Conservation (phyloP, 306 rosid genomes). For the Morella rubra region DNA sequence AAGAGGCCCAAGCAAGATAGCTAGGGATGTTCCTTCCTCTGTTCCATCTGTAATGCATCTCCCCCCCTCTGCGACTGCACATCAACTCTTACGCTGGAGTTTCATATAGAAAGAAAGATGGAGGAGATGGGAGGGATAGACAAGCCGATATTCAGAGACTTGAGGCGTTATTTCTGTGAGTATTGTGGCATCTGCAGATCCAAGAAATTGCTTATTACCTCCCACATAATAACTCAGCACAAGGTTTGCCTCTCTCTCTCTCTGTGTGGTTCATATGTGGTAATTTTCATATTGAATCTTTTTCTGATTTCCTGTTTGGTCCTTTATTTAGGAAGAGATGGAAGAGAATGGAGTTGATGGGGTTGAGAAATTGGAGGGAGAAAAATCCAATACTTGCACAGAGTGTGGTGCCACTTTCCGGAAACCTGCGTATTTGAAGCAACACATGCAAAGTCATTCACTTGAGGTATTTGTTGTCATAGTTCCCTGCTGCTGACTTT, state of each 20-base stretch:
- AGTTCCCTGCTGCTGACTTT: background rate
- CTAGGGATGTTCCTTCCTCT: too few species aligned
- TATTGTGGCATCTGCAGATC: constrained; percentile 72
- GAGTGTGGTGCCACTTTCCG: constrained; percentile 71
- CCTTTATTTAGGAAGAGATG: constrained; percentile 45
- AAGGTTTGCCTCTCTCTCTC: constrained; percentile 49
- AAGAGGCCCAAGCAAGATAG: too few species aligned
- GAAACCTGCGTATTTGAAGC: constrained; percentile 72
- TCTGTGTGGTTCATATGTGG: background rate
- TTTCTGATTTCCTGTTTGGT: background rate
- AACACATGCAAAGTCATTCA: constrained; percentile 83
- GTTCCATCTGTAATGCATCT: too few species aligned
- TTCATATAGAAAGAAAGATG: constrained; percentile 24
- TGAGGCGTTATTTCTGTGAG: constrained; percentile 58
- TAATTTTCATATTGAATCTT: background rate
- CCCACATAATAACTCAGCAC: constrained; percentile 60
- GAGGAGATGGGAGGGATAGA: constrained; percentile 36
- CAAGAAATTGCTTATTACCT: constrained; percentile 55
- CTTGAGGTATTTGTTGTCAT: constrained; percentile 57
- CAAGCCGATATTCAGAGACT: constrained; percentile 45
- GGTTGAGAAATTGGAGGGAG: constrained; percentile 16
- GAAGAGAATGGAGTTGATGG: constrained; percentile 34
- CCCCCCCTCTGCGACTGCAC: too few species aligned
- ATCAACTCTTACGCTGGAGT: too few species aligned
- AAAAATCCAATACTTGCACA: constrained; percentile 50